phyloP scores from a whole-genome alignment of 2,329 filamentous ascomycete genomes.

The Aschersonia sp. region DNA sequence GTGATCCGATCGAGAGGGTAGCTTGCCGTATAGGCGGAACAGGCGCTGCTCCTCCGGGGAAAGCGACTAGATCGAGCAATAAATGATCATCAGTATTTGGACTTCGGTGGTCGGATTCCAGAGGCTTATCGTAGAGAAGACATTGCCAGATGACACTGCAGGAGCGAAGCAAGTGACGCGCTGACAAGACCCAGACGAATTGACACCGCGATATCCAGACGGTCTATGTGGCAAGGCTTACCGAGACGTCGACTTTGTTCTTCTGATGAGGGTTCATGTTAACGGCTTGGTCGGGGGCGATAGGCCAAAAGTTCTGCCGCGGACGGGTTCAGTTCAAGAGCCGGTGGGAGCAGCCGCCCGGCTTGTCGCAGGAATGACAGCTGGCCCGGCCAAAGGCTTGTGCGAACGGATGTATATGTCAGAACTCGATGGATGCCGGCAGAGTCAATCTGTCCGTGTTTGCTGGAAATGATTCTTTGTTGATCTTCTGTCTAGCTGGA shows the following conservation, averaged over 20 bases:
- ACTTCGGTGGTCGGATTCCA: too few relatives aligned
- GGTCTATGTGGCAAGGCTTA: slow-evolving; percentile 33
- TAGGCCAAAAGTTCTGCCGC: background rate
- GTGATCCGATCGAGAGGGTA: slow-evolving; percentile 89
- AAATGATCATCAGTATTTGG: background rate
- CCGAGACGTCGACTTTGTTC: slow-evolving; percentile 95
- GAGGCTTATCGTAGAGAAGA: too few relatives aligned
- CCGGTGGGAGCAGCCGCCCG: background rate
- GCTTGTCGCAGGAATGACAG: too few relatives aligned
- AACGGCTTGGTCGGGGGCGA: background rate
- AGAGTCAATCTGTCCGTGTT: too few relatives aligned
- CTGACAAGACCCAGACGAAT: background rate
- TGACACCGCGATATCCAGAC: background rate
- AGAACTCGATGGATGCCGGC: too few relatives aligned
- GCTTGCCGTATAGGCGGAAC: slow-evolving; percentile 94
- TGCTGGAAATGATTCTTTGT: too few relatives aligned
- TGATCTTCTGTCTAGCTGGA: too few relatives aligned
- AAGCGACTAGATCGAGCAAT: slow-evolving; percentile 50
- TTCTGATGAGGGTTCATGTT: slow-evolving; percentile 93
- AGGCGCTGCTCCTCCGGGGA: slow-evolving; percentile 90
- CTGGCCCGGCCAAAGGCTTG: too few relatives aligned
- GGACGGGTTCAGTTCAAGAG: background rate
- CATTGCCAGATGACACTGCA: too few relatives aligned
- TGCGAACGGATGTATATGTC: too few relatives aligned
- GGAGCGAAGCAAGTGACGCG: too few relatives aligned